Evolutionary conservation across 2,329 filamentous ascomycete genomes (phyloP).

Genomic region (Zopfia rhizophila): DNA sequence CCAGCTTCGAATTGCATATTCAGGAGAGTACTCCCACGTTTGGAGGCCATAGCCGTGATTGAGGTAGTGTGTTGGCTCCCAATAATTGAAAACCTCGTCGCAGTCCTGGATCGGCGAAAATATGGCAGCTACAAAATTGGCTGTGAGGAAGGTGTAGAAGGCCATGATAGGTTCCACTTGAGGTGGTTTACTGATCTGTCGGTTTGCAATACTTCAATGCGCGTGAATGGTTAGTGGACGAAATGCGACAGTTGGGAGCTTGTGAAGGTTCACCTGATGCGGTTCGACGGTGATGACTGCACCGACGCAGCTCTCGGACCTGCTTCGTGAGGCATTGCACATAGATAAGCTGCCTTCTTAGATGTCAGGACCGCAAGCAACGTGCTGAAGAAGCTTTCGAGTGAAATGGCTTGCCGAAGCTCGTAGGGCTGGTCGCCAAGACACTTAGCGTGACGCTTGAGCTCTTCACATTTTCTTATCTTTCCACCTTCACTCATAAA

Average conservation of each 20-base stretch:
- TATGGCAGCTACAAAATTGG: slow-evolving; percentile 78
- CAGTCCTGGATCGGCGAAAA: slow-evolving; percentile 96
- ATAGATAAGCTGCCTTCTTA: too few relatives aligned
- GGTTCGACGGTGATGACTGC: not conserved
- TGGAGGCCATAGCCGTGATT: slow-evolving; percentile 92
- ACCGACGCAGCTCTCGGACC: slow-evolving; percentile 4
- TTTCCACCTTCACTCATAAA: too few relatives aligned
- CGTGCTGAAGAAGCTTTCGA: too few relatives aligned
- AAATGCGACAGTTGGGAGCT: not conserved
- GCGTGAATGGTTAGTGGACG: not conserved
- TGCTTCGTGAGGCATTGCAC: slow-evolving; percentile 4
- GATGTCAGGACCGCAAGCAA: too few relatives aligned
- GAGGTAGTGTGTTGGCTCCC: slow-evolving; percentile 96
- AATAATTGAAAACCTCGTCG: slow-evolving; percentile 99
- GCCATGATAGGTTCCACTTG: slow-evolving; percentile 74
- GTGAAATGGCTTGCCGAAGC: too few relatives aligned
- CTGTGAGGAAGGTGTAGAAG: slow-evolving; percentile 81
- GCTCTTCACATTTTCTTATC: too few relatives aligned
- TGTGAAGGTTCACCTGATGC: slow-evolving; percentile 6
- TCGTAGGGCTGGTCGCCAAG: too few relatives aligned
- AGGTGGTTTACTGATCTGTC: slow-evolving; percentile 43
- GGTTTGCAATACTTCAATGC: slow-evolving; percentile 57
- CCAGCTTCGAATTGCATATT: slow-evolving; percentile 96
- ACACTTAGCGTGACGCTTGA: too few relatives aligned
- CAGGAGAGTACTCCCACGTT: slow-evolving; percentile 98